Evolutionary conservation across 2,329 filamentous ascomycete species (phyloP), one percentile per base, ranked within the genome.

Genomic region (Alternaria sp.): DNA sequence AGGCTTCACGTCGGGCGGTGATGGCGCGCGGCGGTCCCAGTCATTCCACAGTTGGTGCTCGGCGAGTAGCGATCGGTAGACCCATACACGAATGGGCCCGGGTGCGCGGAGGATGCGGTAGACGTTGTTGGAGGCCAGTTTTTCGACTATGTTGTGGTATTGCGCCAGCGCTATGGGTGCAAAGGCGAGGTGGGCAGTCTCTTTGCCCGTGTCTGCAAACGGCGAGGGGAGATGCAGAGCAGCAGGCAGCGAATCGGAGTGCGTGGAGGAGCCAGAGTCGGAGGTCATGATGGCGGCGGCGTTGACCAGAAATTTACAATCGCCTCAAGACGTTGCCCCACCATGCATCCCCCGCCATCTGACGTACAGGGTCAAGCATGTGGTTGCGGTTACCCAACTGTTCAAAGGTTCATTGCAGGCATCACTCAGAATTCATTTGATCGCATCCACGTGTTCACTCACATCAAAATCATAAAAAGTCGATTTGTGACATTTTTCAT

Each of bases 71-170:
- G 66, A 69, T 57, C 66, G 67, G 54, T 74, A 76, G 7, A 72
- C 67, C 72, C 70, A 74, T 40, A 70, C 62, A 55, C 74, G 72
- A 28, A 75, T 69, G 13, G 70, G 71, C 21, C 69, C 71, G 23
- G 72, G 74, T 46, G 70, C 69, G 58, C 67, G 68, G 17, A 75
- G 68, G 55, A 74, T 70, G 57, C 71, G 66, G 40, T 65, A 69
- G 61, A 69, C 36, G 57, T 69, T 69, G 70, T 73, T 72, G 54
- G 66, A 57, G 65, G 70, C 71, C 66, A 73, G 65, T 52, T 68
- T 68, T 59, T 69, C 59, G 43, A 51, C 45, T 25, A 73, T 59
- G 61, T 58, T 62, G 65, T 73, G 70, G 65, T 70, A 73, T 52
- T 74, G 70, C 65, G 70, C 70, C 50, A 73, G 67, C 59, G 66